Evolutionary conservation across 2,329 filamentous ascomycete genomes (phyloP).

Genomic region (Chaetomium globosum): DNA sequence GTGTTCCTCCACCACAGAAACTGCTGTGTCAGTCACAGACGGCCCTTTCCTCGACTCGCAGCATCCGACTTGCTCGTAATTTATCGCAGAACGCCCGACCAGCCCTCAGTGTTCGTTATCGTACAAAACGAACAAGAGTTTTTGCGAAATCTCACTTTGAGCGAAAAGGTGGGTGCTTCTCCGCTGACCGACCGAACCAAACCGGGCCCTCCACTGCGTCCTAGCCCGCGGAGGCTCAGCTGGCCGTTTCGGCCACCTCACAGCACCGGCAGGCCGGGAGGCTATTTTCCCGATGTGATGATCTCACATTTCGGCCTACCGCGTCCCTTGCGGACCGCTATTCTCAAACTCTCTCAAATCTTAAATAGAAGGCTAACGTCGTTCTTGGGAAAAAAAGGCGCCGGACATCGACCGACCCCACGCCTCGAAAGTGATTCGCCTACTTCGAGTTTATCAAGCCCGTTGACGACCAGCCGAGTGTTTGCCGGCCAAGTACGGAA

Average conservation of each 20-base stretch:
- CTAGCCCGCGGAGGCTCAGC: constrained; percentile 4
- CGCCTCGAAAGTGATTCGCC: not conserved
- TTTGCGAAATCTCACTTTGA: constrained; percentile 7
- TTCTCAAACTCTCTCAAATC: not conserved
- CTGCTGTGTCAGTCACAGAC: constrained; percentile 22
- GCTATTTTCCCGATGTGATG: constrained; percentile 2
- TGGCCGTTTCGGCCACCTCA: constrained; percentile 11
- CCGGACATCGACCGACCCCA: not conserved
- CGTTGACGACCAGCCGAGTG: constrained; percentile 11
- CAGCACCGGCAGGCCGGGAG: not conserved
- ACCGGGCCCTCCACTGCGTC: constrained; percentile 23
- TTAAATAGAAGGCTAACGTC: constrained; percentile 3
- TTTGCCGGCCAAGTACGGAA: not conserved
- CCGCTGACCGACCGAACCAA: constrained; percentile 24
- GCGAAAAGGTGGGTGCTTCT: constrained; percentile 32
- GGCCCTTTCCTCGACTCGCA: constrained; percentile 6
- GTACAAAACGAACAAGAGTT: not conserved
- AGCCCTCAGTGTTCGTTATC: not conserved
- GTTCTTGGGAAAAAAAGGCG: not conserved
- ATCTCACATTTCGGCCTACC: not conserved
- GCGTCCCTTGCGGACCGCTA: not conserved
- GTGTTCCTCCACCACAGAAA: constrained; percentile 32
- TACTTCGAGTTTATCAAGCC: not conserved
- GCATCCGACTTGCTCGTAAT: constrained; percentile 6
- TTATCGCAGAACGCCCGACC: not conserved